These are phyloP conservation scores for Luffa aegyptiaca DNA, from an alignment of 306 rosid species.

Conservation along the genomic window DNA sequence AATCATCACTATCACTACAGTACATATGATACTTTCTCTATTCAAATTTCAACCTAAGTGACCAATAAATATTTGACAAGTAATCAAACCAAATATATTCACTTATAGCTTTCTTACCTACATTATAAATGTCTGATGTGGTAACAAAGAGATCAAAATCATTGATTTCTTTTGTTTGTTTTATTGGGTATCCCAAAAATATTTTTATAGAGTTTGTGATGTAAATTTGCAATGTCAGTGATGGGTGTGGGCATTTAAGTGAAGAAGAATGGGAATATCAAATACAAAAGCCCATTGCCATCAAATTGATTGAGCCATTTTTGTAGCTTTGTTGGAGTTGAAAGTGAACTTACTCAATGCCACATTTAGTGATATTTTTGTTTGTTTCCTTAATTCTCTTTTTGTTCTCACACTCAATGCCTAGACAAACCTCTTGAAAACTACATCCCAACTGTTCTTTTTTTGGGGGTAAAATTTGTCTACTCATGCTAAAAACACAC, in stretches of 20 bases:
- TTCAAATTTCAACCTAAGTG: no score
- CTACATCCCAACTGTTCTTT: background rate
- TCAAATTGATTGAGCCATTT: background rate
- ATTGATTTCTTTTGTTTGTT: no score
- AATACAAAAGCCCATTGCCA: background rate
- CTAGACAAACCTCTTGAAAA: background rate
- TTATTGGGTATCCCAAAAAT: no score
- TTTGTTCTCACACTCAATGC: conserved; percentile 1
- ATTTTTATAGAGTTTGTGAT: background rate
- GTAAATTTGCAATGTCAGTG: background rate
- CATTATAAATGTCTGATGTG: no score
- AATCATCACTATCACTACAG: no score
- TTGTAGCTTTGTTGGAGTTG: background rate
- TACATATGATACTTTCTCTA: no score
- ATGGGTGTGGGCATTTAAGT: background rate
- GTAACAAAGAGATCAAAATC: no score
- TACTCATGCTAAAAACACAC: no score
- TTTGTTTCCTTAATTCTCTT: background rate
- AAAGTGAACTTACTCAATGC: background rate
- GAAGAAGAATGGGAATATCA: background rate
- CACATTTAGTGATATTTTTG: background rate
- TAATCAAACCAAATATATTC: no score
- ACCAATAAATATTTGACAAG: no score
- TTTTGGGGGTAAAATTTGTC: background rate
- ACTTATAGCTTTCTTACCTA: no score